Evolutionary conservation across 2,329 filamentous ascomycete genomes (phyloP), one percentile per base, ranked within the genome.

Genomic region (Cladophialophora psammophila): DNA sequence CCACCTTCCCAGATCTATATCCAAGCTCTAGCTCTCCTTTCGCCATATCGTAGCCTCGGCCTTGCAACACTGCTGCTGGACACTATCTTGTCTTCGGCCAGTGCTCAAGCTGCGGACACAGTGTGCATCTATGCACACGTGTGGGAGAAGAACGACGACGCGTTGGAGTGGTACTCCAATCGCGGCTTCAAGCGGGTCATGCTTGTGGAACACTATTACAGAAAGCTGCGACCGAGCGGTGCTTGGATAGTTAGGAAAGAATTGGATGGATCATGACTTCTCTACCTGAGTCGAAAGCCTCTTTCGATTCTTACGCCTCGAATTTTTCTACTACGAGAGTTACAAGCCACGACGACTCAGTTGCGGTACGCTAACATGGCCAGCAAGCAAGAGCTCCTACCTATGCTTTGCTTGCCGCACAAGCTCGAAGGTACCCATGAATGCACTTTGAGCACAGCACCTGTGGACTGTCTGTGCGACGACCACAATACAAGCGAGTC

Each of bases 71-170:
- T 84, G 18, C 77, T 90, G 32, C 78, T 90, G 7, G 76, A 82
- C 59, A 76, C 77, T 1, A 68, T 83, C 13, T 67, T 84, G 5
- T 79, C 72, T 42, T 69, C 69, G 1, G 38, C 70, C 5, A 48
- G 55, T 3, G 56, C 69, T 5, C 66, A 69, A 35, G 36, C 35
- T 20, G 53, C 69, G 20, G 69, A 67, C 36, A 70, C 64, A 1
- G 73, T 79, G 3, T 80, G 84, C 4, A 82, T 89, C 20, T 87
- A 85, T 2, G 88, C 88, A 10, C 88, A 90, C 75, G 87, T 89
- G 0, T 89, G 88, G 82, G 86, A 88, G 71, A 84, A 82, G 26
- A 90, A 90, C 64, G 80, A 82, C 18, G 86, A 88, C 57, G 88
- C 82, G 0, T 72, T 88, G 69, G 80, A 82, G 56, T 90, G 88